Percentiles rank a stretch among this genome's conserved stretches.
phyloP scores from a whole-genome alignment of 2,329 filamentous ascomycete species.

The Emmonsiellopsis sp. region DNA sequence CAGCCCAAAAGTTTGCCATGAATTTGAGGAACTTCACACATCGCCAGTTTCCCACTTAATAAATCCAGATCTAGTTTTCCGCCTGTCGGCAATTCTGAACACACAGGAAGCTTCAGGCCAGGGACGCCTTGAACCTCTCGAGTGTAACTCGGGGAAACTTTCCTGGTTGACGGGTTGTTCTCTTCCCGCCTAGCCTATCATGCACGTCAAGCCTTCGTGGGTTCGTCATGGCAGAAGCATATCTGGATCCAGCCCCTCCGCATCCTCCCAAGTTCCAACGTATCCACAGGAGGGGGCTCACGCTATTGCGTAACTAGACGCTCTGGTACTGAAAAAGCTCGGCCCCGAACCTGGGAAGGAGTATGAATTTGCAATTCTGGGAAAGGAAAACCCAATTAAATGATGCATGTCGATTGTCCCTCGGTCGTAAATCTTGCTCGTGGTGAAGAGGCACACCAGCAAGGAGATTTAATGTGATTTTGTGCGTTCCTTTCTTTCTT shows the following conservation, averaged over 20 bases:
- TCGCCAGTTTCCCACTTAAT: background rate
- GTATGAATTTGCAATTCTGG: background rate
- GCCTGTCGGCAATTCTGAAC: too few relatives aligned
- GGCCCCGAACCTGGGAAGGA: background rate
- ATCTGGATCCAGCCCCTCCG: background rate
- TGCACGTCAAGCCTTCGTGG: background rate
- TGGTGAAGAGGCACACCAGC: background rate
- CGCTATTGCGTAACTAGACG: constrained; percentile 3
- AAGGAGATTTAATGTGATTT: too few relatives aligned
- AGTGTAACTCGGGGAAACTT: background rate
- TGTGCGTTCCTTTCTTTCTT: too few relatives aligned
- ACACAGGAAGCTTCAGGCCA: background rate
- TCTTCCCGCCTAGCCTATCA: background rate
- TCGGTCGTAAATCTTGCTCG: background rate
- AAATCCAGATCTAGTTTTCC: background rate
- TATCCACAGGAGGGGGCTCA: background rate
- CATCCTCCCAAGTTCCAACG: background rate
- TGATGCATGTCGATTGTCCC: background rate
- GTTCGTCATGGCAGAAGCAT: background rate
- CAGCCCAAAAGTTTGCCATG: background rate
- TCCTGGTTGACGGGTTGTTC: background rate
- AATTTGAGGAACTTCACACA: background rate
- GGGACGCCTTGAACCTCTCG: background rate
- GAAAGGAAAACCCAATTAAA: background rate
- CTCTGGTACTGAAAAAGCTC: background rate